These are phyloP conservation scores for Oldenlandia corymbosa DNA, from an alignment of 257 asterid species.

Conservation along the genomic window DNA sequence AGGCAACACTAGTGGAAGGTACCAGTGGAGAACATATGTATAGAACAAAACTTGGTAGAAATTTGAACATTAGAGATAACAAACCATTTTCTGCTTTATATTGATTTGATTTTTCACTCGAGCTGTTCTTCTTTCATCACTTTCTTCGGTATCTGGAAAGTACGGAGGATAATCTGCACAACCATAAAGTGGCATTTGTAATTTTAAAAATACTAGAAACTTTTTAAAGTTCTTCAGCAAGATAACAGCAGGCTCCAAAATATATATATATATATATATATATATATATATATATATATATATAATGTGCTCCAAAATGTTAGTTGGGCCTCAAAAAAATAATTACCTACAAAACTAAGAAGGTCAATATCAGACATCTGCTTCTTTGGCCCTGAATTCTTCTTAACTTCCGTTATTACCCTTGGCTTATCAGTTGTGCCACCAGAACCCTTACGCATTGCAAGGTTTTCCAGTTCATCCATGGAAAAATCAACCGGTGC, in stretches of 20 bases:
- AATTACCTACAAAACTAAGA: constrained; percentile 77
- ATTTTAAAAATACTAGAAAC: background rate
- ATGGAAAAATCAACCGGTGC: constrained; percentile 33
- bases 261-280: too few relatives aligned
- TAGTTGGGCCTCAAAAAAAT: background rate
- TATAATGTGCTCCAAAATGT: constrained; percentile 1
- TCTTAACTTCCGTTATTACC: constrained; percentile 28
- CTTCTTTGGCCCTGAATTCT: constrained; percentile 33
- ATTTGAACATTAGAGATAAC: constrained; percentile 7
- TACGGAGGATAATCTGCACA: constrained; percentile 56
- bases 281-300: too few relatives aligned
- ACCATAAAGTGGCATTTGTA: constrained; percentile 14
- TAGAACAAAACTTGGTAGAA: background rate
- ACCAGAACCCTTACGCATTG: constrained; percentile 29
- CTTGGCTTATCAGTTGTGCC: constrained; percentile 25
- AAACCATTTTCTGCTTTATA: constrained; percentile 76
- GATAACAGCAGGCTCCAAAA: background rate
- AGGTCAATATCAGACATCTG: constrained; percentile 36
- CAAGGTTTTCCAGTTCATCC: constrained; percentile 56
- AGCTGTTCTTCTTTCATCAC: constrained; percentile 72
- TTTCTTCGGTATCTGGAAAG: constrained; percentile 77
- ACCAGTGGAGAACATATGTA: background rate
- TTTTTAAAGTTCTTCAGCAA: background rate
- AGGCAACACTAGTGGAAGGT: background rate
- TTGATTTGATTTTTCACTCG: constrained; percentile 58